Base-by-base conservation (phyloP, 2,329 filamentous ascomycete species). In the Arthrobotrys conoides region DNA sequence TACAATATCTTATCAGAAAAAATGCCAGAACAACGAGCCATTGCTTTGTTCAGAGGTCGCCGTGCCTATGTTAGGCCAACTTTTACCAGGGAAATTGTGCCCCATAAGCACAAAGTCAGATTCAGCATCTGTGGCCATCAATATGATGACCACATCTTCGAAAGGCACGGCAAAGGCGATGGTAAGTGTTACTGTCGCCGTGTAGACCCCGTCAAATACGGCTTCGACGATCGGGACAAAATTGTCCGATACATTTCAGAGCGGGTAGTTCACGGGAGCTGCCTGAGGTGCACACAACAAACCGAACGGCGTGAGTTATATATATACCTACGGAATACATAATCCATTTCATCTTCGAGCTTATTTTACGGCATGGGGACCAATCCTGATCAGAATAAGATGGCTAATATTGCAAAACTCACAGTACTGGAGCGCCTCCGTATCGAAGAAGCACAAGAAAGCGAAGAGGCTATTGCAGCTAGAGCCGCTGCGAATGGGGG, bases 191-290 rank as follows among this genome's bases (percentile, higher is more conserved):
- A 20, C 9, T 46, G 44, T 8, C 44, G 44, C n/a, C 44, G 44
- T 5, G n/a, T n/a, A 5, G 59, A 76, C 49, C 48, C 59, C 0
- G 12, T 41, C 9, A 49, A 67, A 14, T 44, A 51, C 14, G 14
- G 53, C 10, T 51, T 51, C 20, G n/a, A 67, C 16, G 24, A 36
- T 6, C 51, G 61, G 12, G 72, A 76, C 5, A 5, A 24, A 10
- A 51, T 55, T 1, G 5, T n/a, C 2, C 27, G 57, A 6, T n/a
- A 20, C 0, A 38, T 71, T 27, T 12, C 36, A 12, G 59, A 66
- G 4, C 24, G 72, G 0, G 59, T n/a, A 16, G 16, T 76, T 1
- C 49, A 24, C 6, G 72, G 72, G 3, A 16, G 41, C 2, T 76
- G 72, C 48, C 38, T 30, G 4, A 0, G 0, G 1, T 76, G 72